phyloP scores from a whole-genome alignment of 169 alveolate species.

The Plasmodium coatneyi region DNA sequence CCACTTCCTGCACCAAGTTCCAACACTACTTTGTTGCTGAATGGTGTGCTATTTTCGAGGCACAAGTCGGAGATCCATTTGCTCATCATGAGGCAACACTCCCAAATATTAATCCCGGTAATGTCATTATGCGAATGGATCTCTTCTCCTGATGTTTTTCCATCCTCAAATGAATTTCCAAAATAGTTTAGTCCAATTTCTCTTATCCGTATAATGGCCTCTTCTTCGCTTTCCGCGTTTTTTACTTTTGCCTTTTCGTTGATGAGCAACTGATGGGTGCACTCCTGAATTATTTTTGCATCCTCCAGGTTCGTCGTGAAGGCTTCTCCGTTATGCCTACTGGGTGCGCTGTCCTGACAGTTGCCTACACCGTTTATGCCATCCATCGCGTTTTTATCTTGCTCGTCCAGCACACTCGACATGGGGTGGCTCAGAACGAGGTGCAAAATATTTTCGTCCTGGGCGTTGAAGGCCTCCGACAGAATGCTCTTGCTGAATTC shows the following conservation, averaged over 20 bases:
- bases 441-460: conserved; percentile 79
- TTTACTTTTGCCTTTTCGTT: background rate
- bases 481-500: conserved; percentile 76
- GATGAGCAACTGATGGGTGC: conserved; percentile 7
- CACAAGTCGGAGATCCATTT: conserved; percentile 78
- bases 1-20: conserved; percentile 86
- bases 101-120: conserved; percentile 84
- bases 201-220: conserved; percentile 58
- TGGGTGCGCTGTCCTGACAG: background rate
- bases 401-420: conserved; percentile 50
- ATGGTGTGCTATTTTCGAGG: background rate
- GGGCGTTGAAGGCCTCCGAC: conserved; percentile 80
- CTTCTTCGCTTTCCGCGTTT: background rate
- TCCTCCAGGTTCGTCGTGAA: conserved; percentile 36
- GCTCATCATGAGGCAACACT: conserved; percentile 76
- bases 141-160: background rate
- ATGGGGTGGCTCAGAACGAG: conserved; percentile 82
- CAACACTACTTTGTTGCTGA: conserved; percentile 73
- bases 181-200: conserved; percentile 69
- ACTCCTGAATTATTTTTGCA: conserved; percentile 59
- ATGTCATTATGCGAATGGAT: conserved; percentile 54
- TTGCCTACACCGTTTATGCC: background rate
- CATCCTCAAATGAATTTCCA: conserved; percentile 71
- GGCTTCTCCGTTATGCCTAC: background rate
- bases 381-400: background rate